Conservation (phyloP, 75 land plant genomes). For the Larix kaempferi region DNA sequence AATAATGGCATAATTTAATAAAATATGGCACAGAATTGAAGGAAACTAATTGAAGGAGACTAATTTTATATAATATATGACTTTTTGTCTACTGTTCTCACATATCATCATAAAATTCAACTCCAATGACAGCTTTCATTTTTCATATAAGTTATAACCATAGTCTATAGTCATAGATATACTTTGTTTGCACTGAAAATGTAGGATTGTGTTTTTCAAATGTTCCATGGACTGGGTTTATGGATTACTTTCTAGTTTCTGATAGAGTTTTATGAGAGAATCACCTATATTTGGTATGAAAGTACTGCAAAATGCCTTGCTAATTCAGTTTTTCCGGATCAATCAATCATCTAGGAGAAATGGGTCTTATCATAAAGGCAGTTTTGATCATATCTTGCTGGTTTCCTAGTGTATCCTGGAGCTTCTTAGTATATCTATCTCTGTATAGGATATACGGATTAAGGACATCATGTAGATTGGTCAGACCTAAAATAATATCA, state of each 20-base stretch:
- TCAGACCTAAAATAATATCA: not conserved
- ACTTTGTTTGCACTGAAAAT: not conserved
- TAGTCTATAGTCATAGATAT: no score
- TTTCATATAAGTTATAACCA: no score
- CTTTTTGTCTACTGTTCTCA: no score
- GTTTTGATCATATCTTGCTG: not conserved
- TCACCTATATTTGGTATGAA: not conserved
- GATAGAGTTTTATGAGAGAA: not conserved
- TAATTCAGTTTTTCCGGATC: not conserved
- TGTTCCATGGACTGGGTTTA: not conserved
- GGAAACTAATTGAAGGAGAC: no score
- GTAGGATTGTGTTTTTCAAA: not conserved
- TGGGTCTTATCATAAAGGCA: not conserved
- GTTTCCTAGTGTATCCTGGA: not conserved
- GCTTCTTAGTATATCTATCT: not conserved
- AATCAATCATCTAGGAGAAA: not conserved
- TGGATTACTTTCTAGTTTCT: not conserved
- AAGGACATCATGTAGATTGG: not conserved
- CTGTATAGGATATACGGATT: not conserved
- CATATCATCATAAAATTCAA: no score
- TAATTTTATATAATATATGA: no score
- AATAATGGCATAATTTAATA: no score
- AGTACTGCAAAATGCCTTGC: not conserved
- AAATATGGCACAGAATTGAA: no score
- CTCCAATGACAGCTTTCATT: no score